Conservation (phyloP, 179 eudicot species). For the Drosera spatulata region DNA sequence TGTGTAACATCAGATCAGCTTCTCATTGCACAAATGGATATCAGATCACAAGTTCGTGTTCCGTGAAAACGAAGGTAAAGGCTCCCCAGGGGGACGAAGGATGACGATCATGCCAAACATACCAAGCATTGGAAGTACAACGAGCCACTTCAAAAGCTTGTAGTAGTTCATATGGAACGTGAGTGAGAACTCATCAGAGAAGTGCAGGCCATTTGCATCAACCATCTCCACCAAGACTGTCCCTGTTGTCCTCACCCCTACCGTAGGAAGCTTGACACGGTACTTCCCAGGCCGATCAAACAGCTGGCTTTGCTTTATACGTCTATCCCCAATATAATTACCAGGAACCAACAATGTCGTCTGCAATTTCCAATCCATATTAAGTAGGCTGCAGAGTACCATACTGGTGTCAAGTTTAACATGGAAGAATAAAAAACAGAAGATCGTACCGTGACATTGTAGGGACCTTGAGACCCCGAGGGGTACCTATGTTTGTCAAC, state of each 20-base stretch:
- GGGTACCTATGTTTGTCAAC: conserved; percentile 73
- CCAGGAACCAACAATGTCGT: conserved; percentile 81
- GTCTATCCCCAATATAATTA: conserved; percentile 93
- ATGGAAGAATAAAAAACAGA: neutral
- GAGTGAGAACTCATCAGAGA: conserved; percentile 83
- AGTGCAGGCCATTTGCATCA: conserved; percentile 67
- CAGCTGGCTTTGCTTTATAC: conserved; percentile 59
- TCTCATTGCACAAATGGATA: neutral
- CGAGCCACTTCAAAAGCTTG: conserved; percentile 87
- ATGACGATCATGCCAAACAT: conserved; percentile 87
- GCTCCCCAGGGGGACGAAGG: conserved; percentile 77
- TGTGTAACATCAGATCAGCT: too few relatives aligned
- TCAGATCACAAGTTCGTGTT: conserved; percentile 59
- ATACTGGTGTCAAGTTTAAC: neutral
- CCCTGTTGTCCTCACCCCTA: conserved; percentile 76
- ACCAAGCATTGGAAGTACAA: conserved; percentile 93
- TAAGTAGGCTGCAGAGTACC: too few relatives aligned
- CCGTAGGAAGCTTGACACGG: conserved; percentile 82
- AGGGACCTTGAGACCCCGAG: conserved; percentile 91
- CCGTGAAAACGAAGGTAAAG: conserved; percentile 87
- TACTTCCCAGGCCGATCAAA: conserved; percentile 53
- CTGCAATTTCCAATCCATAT: conserved; percentile 20
- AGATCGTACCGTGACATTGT: conserved; percentile 76
- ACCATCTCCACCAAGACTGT: conserved; percentile 86
- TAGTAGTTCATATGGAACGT: conserved; percentile 91